A percentile compares a stretch with the other conserved stretches of the same genome.
phyloP scores from a whole-genome alignment of 2,329 filamentous ascomycete genomes.

The Aspergillus chevalieri region DNA sequence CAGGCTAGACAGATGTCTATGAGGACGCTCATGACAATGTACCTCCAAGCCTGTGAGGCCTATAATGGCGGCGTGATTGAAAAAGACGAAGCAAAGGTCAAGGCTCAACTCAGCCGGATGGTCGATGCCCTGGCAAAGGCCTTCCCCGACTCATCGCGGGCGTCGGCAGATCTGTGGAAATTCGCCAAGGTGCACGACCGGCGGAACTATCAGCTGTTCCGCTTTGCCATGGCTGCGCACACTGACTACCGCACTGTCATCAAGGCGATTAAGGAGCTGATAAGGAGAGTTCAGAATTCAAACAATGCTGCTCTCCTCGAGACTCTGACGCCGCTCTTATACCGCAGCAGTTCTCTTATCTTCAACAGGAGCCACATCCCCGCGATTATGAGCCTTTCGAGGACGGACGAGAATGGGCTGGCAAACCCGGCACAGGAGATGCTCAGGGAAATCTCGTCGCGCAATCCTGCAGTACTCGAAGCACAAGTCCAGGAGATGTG shows the following conservation, averaged over 20 bases:
- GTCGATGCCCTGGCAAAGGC: slow-evolving; percentile 67
- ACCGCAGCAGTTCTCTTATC: slow-evolving; percentile 73
- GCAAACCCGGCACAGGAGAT: slow-evolving; percentile 78
- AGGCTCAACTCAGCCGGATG: slow-evolving; percentile 64
- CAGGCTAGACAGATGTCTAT: slow-evolving; percentile 71
- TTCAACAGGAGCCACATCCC: slow-evolving; percentile 94
- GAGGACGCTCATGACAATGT: slow-evolving; percentile 66
- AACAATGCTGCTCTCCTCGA: slow-evolving; percentile 61
- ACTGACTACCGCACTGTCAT: slow-evolving; percentile 89
- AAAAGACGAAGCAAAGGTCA: slow-evolving; percentile 58
- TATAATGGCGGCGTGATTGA: slow-evolving; percentile 83
- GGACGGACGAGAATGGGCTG: slow-evolving; percentile 73
- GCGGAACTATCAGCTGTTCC: slow-evolving; percentile 80
- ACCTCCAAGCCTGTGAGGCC: slow-evolving; percentile 76
- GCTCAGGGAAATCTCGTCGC: slow-evolving; percentile 83
- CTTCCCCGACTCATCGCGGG: slow-evolving; percentile 68
- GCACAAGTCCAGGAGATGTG: slow-evolving; percentile 88
- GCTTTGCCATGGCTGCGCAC: slow-evolving; percentile 75
- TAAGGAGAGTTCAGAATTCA: slow-evolving; percentile 68
- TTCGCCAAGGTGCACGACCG: slow-evolving; percentile 90
- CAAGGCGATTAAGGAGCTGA: slow-evolving; percentile 83
- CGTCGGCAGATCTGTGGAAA: slow-evolving; percentile 72
- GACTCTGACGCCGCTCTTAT: slow-evolving; percentile 74
- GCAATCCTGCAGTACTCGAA: slow-evolving; percentile 85
- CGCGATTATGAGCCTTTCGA: slow-evolving; percentile 79